Evolutionary conservation across 257 asterid species (phyloP).

Genomic region (Penstemon eatonii): DNA sequence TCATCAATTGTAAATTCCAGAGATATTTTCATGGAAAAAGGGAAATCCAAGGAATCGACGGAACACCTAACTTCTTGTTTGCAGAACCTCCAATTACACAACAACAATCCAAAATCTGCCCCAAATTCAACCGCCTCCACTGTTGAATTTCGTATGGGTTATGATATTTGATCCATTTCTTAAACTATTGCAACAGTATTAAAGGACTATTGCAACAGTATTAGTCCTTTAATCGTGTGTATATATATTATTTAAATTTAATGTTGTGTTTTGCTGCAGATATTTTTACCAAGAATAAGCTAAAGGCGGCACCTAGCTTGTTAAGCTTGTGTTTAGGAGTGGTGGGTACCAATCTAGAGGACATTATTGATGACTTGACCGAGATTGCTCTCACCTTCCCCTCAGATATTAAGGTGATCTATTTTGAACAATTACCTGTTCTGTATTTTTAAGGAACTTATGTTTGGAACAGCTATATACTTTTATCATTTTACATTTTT

Average conservation of each 20-base stretch:
- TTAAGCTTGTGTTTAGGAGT: slow-evolving; percentile 82
- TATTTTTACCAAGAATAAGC: slow-evolving; percentile 36
- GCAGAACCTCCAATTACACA: slow-evolving; percentile 43
- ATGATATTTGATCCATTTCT: not conserved
- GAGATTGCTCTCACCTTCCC: slow-evolving; percentile 66
- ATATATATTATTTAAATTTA: slow-evolving; percentile 1
- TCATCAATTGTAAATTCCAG: too few relatives aligned
- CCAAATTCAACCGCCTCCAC: slow-evolving; percentile 16
- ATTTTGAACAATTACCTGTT: not conserved
- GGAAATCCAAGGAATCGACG: slow-evolving; percentile 35
- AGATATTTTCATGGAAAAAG: slow-evolving; percentile 55
- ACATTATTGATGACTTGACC: slow-evolving; percentile 69
- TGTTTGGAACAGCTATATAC: not conserved
- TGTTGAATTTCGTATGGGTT: slow-evolving; percentile 46
- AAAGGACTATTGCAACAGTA: too few relatives aligned
- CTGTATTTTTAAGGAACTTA: not conserved
- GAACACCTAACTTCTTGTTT: slow-evolving; percentile 29
- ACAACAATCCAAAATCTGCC: slow-evolving; percentile 29
- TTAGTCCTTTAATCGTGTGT: not conserved
- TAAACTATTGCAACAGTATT: too few relatives aligned
- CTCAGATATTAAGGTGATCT: slow-evolving; percentile 60
- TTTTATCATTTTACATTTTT: slow-evolving; percentile 5
- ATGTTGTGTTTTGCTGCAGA: slow-evolving; percentile 39
- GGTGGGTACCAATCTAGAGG: slow-evolving; percentile 81
- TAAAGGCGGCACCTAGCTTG: slow-evolving; percentile 66